Percentiles rank a stretch among this genome's conserved stretches.
These are phyloP conservation scores for Albifimbria verrucaria DNA, from an alignment of 2,329 filamentous ascomycete genomes.

Conservation along the genomic window DNA sequence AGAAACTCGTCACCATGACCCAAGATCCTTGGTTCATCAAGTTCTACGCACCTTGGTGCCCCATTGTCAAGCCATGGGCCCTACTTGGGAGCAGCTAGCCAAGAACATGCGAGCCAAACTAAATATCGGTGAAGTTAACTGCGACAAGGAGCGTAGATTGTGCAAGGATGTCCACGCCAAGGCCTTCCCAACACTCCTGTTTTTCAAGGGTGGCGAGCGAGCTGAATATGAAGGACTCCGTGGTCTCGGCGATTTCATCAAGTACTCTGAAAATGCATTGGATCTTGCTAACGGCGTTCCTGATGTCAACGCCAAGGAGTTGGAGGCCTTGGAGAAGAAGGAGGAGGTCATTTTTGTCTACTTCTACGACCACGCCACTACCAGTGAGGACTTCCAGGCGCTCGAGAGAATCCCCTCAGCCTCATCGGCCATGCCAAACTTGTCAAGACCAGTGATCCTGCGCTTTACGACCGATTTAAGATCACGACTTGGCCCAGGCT, in stretches of 20 bases:
- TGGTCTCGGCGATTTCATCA: slow-evolving; percentile 84
- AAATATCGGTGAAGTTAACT: slow-evolving; percentile 95
- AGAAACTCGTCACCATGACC: slow-evolving; percentile 78
- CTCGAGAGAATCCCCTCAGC: slow-evolving; percentile 83
- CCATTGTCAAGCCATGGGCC: slow-evolving; percentile 90
- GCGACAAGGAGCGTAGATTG: slow-evolving; percentile 78
- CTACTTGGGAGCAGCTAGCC: slow-evolving; percentile 84
- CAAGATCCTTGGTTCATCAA: slow-evolving; percentile 97
- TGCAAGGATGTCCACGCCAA: slow-evolving; percentile 84
- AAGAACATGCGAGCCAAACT: slow-evolving; percentile 87
- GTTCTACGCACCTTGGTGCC: slow-evolving; percentile 97
- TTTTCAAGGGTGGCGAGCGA: slow-evolving; percentile 87
- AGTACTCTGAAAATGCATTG: slow-evolving; percentile 82
- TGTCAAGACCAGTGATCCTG: slow-evolving; percentile 82
- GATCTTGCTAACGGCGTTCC: slow-evolving; percentile 72
- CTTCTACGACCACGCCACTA: slow-evolving; percentile 95
- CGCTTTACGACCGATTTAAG: slow-evolving; percentile 79
- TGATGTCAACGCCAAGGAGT: slow-evolving; percentile 72
- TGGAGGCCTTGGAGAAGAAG: slow-evolving; percentile 82
- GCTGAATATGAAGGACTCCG: slow-evolving; percentile 92
- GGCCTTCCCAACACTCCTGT: slow-evolving; percentile 85
- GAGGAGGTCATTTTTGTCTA: slow-evolving; percentile 97
- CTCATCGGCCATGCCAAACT: slow-evolving; percentile 89
- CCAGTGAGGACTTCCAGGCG: slow-evolving; percentile 84
- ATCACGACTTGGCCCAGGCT: slow-evolving; percentile 96